These are phyloP conservation scores for Penicillium sp. DNA, from an alignment of 2,329 filamentous ascomycete species.

Conservation along the genomic window DNA sequence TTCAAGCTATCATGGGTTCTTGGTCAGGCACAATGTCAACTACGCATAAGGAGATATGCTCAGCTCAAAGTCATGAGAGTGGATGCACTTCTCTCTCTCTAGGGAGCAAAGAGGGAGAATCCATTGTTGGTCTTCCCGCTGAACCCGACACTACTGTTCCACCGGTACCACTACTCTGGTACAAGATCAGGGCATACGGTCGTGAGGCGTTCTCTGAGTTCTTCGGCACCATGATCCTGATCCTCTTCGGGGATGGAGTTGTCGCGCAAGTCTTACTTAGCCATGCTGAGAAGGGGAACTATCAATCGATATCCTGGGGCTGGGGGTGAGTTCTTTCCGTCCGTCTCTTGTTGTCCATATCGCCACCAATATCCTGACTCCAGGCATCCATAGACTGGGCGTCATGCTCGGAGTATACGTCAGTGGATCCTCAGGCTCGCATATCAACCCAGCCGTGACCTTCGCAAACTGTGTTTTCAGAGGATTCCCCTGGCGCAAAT, in stretches of 20 bases:
- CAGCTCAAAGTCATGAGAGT: conserved; percentile 14
- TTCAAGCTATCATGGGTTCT: conserved; percentile 7
- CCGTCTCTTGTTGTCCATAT: not conserved
- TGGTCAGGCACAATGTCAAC: conserved; percentile 16
- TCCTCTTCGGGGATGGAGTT: conserved; percentile 70
- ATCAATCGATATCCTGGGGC: conserved; percentile 55
- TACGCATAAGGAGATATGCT: conserved; percentile 14
- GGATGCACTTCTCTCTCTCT: conserved; percentile 20
- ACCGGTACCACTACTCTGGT: conserved; percentile 49
- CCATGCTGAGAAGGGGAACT: conserved; percentile 43
- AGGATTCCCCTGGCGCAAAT: conserved; percentile 66
- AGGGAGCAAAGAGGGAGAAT: conserved; percentile 16
- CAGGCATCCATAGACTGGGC: conserved; percentile 50
- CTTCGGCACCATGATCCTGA: conserved; percentile 65
- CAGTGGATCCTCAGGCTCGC: conserved; percentile 60
- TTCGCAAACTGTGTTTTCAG: conserved; percentile 68
- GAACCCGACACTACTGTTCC: conserved; percentile 4
- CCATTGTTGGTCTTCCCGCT: conserved; percentile 15
- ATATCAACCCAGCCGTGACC: conserved; percentile 71
- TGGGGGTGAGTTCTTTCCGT: conserved; percentile 41
- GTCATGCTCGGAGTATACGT: conserved; percentile 69
- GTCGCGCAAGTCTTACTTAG: conserved; percentile 68
- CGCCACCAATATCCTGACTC: not conserved
- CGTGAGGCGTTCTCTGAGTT: conserved; percentile 67
- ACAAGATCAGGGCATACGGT: conserved; percentile 50